Base-by-base conservation (phyloP, 768 basidiomycete species). In the Naematelia encephala region DNA sequence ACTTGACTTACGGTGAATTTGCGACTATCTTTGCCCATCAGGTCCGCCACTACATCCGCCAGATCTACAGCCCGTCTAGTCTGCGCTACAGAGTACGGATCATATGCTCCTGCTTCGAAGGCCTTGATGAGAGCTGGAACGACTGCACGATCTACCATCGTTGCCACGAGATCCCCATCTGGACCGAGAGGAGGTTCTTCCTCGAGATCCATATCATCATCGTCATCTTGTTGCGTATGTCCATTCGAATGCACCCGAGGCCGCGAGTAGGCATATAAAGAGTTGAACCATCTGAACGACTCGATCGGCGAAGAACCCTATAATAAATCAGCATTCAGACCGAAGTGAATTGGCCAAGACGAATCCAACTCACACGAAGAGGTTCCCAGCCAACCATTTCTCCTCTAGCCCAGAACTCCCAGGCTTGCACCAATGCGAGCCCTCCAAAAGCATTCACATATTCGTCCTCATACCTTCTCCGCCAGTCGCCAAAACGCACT, bases 351-450 rank as follows among this genome's bases (percentile, higher is more conserved):
- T 52, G 39, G 29, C 12, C 13, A 51, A 5, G 12, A 25, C 12
- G 21, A 57, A 27, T 29, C 1, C 19, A 25, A 78, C 82, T 62
- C 69, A 88, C 91, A 79, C 88, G 83, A 22, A 93, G 80, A 47
- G 88, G 90, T 73, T 91, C 85, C 93, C 93, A 96, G 2, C 87
- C 88, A 11, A 90, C 78, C 62, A 86, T 82, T 78, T 97, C 92
- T 57, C 91, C 79, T 56, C 91, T 81, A n/a, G 85, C 85, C 90
- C 90, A 93, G 74, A 92, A 94, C 76, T 92, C 91, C 91, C 91
- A 94, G 49, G 89, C 89, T 51, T 86, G 86, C 1, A 93, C 85
- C 44, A 91, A 82, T 0, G 87, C 90, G 54, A 93, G 79, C 3
- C 91, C 89, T 48, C 92, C 92, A 81, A 89, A 97, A 3, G 93